Evolutionary conservation across 163 green algal species (phyloP).

Genomic region (Coccomyxa subellipsoidea): DNA sequence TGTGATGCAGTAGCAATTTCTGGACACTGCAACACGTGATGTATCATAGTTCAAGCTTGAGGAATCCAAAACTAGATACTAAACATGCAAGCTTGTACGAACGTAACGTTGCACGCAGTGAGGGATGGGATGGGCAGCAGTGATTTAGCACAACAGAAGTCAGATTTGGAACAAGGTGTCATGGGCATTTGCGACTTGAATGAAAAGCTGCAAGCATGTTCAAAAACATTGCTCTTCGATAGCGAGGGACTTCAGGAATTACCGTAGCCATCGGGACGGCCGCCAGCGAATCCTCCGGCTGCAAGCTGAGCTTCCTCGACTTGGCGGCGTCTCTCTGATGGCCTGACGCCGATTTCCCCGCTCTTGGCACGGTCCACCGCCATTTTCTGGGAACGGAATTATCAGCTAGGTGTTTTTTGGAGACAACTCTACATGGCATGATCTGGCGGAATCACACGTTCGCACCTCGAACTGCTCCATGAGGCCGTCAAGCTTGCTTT

Average conservation of each 20-base stretch:
- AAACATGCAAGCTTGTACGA: too few species aligned
- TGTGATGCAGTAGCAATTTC: background rate
- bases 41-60: background rate
- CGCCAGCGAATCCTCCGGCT: background rate
- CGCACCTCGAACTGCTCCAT: conserved; percentile 44
- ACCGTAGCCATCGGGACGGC: background rate
- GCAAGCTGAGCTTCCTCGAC: conserved; percentile 7
- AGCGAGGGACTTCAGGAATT: background rate
- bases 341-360: conserved; percentile 47
- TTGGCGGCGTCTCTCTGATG: conserved; percentile 42
- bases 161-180: too few species aligned
- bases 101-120: too few species aligned
- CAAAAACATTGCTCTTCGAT: too few species aligned
- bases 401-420: too few species aligned
- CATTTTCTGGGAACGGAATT: conserved; percentile 34
- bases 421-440: too few species aligned
- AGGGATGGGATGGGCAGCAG: too few species aligned
- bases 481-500: conserved; percentile 33
- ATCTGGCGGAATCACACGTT: background rate
- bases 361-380: conserved; percentile 54
- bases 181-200: too few species aligned
- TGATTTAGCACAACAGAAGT: too few species aligned
- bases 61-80: background rate
- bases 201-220: too few species aligned
- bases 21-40: background rate